Conservation (phyloP, 495 filamentous ascomycete species). For the Penicillium mononematosum region DNA sequence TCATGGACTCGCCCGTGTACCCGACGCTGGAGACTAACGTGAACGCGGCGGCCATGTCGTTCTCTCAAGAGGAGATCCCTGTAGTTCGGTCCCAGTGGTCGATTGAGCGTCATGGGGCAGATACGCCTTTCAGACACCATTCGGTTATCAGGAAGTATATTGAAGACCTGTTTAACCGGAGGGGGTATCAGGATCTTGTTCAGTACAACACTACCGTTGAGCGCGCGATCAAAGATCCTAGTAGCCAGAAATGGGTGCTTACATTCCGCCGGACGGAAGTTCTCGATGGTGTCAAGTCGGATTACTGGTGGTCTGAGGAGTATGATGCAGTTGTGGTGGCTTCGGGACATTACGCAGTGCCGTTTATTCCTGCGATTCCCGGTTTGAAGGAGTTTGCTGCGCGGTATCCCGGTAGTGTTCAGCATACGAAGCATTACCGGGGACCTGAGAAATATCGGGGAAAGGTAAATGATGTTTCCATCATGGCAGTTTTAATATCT, state of each 20-base stretch:
- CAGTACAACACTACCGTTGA: conserved; percentile 47
- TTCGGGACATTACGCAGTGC: conserved; percentile 74
- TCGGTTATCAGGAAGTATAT: conserved; percentile 40
- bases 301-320: conserved; percentile 46
- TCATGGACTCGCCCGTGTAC: conserved; percentile 46
- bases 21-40: conserved; percentile 43
- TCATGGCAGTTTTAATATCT: background rate
- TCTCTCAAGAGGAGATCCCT: conserved; percentile 40
- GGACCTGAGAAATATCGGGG: conserved; percentile 36
- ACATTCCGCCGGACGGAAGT: conserved; percentile 35
- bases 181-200: conserved; percentile 37
- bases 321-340: conserved; percentile 78
- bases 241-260: conserved; percentile 34
- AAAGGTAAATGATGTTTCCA: conserved; percentile 26
- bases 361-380: conserved; percentile 63
- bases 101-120: conserved; percentile 33
- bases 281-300: conserved; percentile 16
- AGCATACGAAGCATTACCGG: conserved; percentile 45
- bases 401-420: conserved; percentile 35
- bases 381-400: conserved; percentile 39
- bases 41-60: conserved; percentile 41
- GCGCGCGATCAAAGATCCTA: conserved; percentile 32
- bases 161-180: conserved; percentile 37
- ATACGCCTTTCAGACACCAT: conserved; percentile 43
- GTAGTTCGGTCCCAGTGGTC: conserved; percentile 36